A percentile compares a stretch with the other conserved stretches of the same genome.
Evolutionary conservation across 1,139 yeast species (phyloP).

Genomic region (Pichia sp.): DNA sequence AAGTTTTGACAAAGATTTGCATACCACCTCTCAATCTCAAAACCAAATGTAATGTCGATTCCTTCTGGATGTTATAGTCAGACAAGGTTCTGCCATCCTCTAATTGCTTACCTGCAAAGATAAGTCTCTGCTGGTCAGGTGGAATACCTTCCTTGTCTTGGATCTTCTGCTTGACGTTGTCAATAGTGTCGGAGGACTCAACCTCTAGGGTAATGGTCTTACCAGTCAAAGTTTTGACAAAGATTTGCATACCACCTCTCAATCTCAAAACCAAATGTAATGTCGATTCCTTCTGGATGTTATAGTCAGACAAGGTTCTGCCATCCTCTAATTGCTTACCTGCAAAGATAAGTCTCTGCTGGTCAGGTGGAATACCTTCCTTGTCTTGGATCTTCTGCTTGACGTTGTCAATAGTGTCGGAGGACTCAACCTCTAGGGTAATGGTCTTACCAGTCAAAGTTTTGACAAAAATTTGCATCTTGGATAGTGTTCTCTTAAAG

Average conservation of each 20-base stretch:
- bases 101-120: conserved; percentile 83
- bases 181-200: conserved; percentile 81
- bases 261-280: conserved; percentile 80
- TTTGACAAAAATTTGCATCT: conserved; percentile 4
- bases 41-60: conserved; percentile 69
- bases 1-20: conserved; percentile 76
- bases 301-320: conserved; percentile 82
- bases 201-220: conserved; percentile 77
- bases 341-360: conserved; percentile 78
- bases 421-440: conserved; percentile 66
- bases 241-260: conserved; percentile 76
- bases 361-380: conserved; percentile 87
- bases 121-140: conserved; percentile 81
- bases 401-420: conserved; percentile 72
- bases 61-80: conserved; percentile 76
- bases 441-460: conserved; percentile 64
- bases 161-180: conserved; percentile 77
- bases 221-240: conserved; percentile 76
- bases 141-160: conserved; percentile 88
- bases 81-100: conserved; percentile 82
- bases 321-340: conserved; percentile 89
- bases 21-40: conserved; percentile 75
- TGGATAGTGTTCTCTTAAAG: not conserved
- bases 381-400: conserved; percentile 81
- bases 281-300: conserved; percentile 87